Conservation (phyloP, 495 filamentous ascomycete species). For the Hyphodiscus hymeniophilus region DNA sequence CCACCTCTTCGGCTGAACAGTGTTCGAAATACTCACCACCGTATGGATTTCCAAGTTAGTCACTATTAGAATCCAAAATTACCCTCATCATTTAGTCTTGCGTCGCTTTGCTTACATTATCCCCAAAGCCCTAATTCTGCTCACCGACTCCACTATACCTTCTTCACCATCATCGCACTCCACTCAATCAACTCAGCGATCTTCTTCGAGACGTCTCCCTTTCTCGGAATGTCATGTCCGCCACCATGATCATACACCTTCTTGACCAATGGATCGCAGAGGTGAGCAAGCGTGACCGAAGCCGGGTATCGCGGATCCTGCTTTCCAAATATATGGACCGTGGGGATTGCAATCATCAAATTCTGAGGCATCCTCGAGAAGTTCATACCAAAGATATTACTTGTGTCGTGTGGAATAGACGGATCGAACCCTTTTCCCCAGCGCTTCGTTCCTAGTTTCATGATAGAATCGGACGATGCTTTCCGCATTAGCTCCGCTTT, state of each 20-base stretch:
- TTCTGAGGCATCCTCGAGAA: constrained; percentile 32
- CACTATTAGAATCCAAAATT: too few relatives aligned
- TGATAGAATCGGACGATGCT: neutral
- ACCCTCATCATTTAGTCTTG: too few relatives aligned
- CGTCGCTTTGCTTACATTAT: too few relatives aligned
- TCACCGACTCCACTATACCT: too few relatives aligned
- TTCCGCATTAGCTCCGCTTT: constrained; percentile 23
- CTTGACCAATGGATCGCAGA: constrained; percentile 38
- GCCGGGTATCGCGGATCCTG: constrained; percentile 50
- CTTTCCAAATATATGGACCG: constrained; percentile 51
- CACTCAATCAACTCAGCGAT: constrained; percentile 24
- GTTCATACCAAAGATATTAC: constrained; percentile 44
- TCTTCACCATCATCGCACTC: neutral
- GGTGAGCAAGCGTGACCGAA: constrained; percentile 44
- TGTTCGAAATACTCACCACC: too few relatives aligned
- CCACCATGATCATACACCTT: constrained; percentile 42
- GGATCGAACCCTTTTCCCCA: constrained; percentile 21
- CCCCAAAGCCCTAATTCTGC: too few relatives aligned
- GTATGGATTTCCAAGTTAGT: too few relatives aligned
- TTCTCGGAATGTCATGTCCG: constrained; percentile 47
- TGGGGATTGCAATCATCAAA: constrained; percentile 46
- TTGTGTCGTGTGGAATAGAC: constrained; percentile 16
- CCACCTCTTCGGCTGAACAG: too few relatives aligned
- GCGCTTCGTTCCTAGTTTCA: constrained; percentile 24
- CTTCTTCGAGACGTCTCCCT: constrained; percentile 24